A percentile compares a stretch with the other conserved stretches of the same genome.
Evolutionary conservation across 2,329 filamentous ascomycete genomes (phyloP).

Genomic region (Ophiocordyceps camponoti-saundersi): DNA sequence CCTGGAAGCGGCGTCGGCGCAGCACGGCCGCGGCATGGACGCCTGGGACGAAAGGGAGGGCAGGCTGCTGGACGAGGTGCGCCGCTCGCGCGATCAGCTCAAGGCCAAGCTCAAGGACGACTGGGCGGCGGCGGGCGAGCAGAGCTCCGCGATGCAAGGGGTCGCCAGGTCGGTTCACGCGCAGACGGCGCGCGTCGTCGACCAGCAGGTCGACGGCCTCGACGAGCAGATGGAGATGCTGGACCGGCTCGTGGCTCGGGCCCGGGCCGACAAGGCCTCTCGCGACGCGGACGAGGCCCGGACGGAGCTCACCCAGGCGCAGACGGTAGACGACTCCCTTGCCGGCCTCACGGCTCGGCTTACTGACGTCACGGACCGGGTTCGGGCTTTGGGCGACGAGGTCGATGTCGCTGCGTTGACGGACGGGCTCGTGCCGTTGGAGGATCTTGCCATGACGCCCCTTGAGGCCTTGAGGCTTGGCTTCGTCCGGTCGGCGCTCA

Average conservation of each 20-base stretch:
- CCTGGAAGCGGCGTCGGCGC: constrained; percentile 46
- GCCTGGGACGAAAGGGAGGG: constrained; percentile 55
- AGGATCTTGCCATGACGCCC: constrained; percentile 45
- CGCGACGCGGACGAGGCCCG: constrained; percentile 55
- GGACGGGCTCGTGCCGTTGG: constrained; percentile 43
- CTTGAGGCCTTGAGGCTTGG: constrained; percentile 53
- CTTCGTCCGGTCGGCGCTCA: constrained; percentile 46
- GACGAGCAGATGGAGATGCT: constrained; percentile 77
- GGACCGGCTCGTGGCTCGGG: constrained; percentile 76
- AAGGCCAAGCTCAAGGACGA: constrained; percentile 75
- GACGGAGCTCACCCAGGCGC: constrained; percentile 49
- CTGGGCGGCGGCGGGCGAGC: constrained; percentile 63
- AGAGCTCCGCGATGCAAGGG: constrained; percentile 67
- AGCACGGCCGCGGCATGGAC: constrained; percentile 57
- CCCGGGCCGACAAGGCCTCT: constrained; percentile 60
- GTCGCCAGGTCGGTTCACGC: constrained; percentile 79
- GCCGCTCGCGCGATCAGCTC: constrained; percentile 57
- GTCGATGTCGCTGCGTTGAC: constrained; percentile 47
- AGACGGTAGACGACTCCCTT: constrained; percentile 57
- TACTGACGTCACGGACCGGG: constrained; percentile 47
- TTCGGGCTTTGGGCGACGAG: constrained; percentile 51
- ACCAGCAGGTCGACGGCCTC: constrained; percentile 75
- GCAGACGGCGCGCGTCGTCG: constrained; percentile 77
- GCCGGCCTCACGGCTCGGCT: constrained; percentile 54
- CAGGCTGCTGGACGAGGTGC: constrained; percentile 51